Evolutionary conservation across 148 eudicot species (phyloP), one percentile per base, ranked within the genome.

Genomic region (Agrostemma githago): DNA sequence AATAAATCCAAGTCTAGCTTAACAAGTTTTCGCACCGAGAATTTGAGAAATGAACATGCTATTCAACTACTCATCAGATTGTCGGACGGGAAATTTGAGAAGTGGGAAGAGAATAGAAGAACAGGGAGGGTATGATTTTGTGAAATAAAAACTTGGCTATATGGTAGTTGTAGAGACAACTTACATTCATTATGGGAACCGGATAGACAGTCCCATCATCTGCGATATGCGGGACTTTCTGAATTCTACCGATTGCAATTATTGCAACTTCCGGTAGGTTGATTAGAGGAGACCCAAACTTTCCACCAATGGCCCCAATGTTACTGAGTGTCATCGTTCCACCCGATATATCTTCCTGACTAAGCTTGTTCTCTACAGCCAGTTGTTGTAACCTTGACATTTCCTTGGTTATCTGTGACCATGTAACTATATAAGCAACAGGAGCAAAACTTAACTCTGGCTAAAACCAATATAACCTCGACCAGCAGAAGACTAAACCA

Each of bases 271-370:
- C 96, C 40, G 97, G 98, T 19, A 83, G 65, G 81, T 89, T 95
- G 61, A 95, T 76, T 19, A 95, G 93, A 1, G 98, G 97, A 57
- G 97, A 90, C 76, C 97, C 98, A 68, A 92, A 87, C 76, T 92
- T 92, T 66, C 98, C 98, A 80, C 97, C 98, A 69, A 94, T 94
- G 48, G 96, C 87, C 68, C 97, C 98, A 60, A 95, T 95, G 70
- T 95, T 95, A 84, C 98, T 92, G 70, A 95, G 38, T 20, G 98
- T 95, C 79, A 95, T 92, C 9, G 97, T 92, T 82, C 98, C 98
- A 67, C 89, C 88, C 67, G 93, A 81, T 73, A 95, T 69, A 80
- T 95, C 98, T 61, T 86, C 89, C 21, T 89, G 83, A 44, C 81
- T 83, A 65, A 95, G 92, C 87, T 92, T 92, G 86, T 95, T 95